Base-by-base conservation (phyloP, 768 basidiomycete genomes). In the Coprinellus micaceus region DNA sequence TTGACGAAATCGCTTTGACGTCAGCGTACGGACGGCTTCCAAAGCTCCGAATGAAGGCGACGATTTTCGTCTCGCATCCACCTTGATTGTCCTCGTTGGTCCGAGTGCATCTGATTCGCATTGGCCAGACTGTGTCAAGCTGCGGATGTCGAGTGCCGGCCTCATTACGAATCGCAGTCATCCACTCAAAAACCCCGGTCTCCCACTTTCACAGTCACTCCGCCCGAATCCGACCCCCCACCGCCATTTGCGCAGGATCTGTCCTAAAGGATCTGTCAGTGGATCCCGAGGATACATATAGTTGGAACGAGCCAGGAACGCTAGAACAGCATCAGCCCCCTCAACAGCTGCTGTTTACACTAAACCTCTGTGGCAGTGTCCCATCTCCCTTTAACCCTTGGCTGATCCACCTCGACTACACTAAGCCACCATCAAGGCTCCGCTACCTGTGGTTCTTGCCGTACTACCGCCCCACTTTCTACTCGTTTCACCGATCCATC, bases 401-500 rank as follows among this genome's bases (percentile, higher is more conserved):
- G 7, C 33, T 33, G 33, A 33, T 6, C n/a, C n/a, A n/a, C n/a
- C n/a, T n/a, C n/a, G n/a, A n/a, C n/a, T n/a, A n/a, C n/a, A n/a
- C n/a, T n/a, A 33, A 33, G 13, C 33, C 33, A 13, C 33, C 7
- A 43, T 21, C 19, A 7, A 43, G 13, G 6, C 40, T 43, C 19
- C 40, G 10, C n/a, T 15, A 43, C 40, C 40, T 10, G 7, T 15
- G 6, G 7, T 7, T 43, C 40, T 15, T 43, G 40, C 40, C 19
- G 7, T 43, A n/a, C n/a, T n/a, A n/a, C n/a, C n/a, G n/a, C n/a
- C n/a, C 17, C 36, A 17, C 36, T 37, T 54, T 52, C 49, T 45
- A 57, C 52, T 60, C 58, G 22, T 22, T 60, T 52, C 39, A 52
- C 46, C 58, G 58, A 28, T 60, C 50, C 45, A 39, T 44, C 45